Base-by-base conservation (phyloP, 139 green algal species). In the Coelastrella sp. region DNA sequence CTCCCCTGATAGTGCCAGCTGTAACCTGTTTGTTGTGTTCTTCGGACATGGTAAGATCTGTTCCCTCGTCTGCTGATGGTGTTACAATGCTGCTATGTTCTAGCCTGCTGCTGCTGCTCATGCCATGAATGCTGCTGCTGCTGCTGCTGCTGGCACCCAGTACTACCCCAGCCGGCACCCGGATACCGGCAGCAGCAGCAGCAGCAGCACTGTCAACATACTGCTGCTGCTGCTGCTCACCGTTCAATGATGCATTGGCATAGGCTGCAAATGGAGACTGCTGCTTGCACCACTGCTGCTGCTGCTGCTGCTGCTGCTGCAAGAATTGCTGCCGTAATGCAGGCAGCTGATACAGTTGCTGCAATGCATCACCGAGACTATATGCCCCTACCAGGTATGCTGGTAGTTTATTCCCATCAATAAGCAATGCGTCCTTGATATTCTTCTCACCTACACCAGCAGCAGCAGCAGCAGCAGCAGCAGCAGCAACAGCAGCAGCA, bases 361-460 rank as follows among this genome's bases (percentile, higher is more conserved):
- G 23, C n/a, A 85, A 7, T 11, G 79, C 79, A 57, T 86, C 68
- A 41, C 60, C 40, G 0, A 86, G 51, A 34, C n/a, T 80, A n/a
- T 81, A 86, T 0, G 67, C 50, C 27, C 81, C 81, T 17, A 27
- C 81, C n/a, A 86, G 68, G 25, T 72, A 86, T 23, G 51, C 25
- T 23, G 81, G 51, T 45, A 86, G 68, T 37, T 41, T 62, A 21
- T 81, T 41, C 9, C 81, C 81, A 30, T 67, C 68, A 21, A 86
- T 73, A 0, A 74, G 51, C 17, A 86, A 50, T 1, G 68, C 40
- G 34, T 81, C 69, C 51, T 86, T 86, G 4, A 21, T 6, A 30
- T 86, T 80, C 32, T 23, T 25, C n/a, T 86, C 68, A 32, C 81
- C 79, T 85, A 30, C 6, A 30, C 6, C 21, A 34, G 17, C 4